Evolutionary conservation across 1,284 basidiomycete species (phyloP).

Genomic region (Apiotrichum montevideense): DNA sequence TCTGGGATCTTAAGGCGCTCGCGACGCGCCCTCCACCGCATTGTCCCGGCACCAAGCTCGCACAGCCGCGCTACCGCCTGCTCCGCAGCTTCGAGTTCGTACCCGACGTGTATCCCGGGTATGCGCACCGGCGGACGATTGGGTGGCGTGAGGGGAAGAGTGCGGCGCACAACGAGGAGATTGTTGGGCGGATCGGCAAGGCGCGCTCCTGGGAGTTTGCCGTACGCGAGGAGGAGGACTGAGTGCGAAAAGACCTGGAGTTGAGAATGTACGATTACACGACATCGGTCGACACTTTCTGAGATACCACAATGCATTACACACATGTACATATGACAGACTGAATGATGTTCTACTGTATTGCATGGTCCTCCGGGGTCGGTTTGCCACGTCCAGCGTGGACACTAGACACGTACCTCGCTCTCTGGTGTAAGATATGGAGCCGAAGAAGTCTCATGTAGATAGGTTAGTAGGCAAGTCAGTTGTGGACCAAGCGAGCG

Average conservation of each 20-base stretch:
- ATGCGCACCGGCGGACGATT: conserved; percentile 86
- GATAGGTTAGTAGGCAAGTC: too few species aligned
- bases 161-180: conserved; percentile 44
- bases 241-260: not conserved
- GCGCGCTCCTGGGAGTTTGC: conserved; percentile 46
- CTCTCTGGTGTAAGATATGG: too few species aligned
- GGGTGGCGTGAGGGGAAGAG: conserved; percentile 54
- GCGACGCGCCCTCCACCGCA: conserved; percentile 55
- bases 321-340: too few species aligned
- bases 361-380: too few species aligned
- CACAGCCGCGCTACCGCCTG: conserved; percentile 64
- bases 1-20: conserved; percentile 74
- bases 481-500: too few species aligned
- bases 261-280: too few species aligned
- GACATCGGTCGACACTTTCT: too few species aligned
- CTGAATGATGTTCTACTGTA: too few species aligned
- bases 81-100: conserved; percentile 79
- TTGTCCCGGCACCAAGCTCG: conserved; percentile 1
- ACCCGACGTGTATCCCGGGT: conserved; percentile 67
- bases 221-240: conserved; percentile 11
- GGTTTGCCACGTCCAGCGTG: too few species aligned
- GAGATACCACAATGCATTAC: too few species aligned
- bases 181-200: conserved; percentile 34
- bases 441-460: too few species aligned
- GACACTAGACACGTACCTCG: too few species aligned